Percentiles rank a stretch among this genome's conserved stretches.
phyloP scores from a whole-genome alignment of 352 stramenopile species.

The Pythium phragmiticola region DNA sequence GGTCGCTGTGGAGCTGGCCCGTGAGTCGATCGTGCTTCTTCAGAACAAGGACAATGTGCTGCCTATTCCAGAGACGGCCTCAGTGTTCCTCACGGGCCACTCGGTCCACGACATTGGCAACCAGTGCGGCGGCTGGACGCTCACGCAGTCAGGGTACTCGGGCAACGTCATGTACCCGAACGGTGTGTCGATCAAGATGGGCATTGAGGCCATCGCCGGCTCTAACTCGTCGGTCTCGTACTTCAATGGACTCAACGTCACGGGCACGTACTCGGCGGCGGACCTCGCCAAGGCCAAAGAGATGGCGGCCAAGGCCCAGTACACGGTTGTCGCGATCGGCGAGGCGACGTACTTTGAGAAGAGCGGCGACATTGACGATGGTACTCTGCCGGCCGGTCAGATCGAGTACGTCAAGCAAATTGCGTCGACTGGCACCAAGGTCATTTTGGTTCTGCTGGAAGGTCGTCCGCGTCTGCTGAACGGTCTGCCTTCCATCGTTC shows the following conservation, averaged over 20 bases:
- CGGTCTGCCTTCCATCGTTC: constrained; percentile 47
- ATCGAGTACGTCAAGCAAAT: constrained; percentile 73
- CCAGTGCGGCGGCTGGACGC: constrained; percentile 79
- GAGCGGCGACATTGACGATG: constrained; percentile 79
- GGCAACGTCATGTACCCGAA: constrained; percentile 63
- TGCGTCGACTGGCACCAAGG: constrained; percentile 58
- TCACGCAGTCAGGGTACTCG: constrained; percentile 84
- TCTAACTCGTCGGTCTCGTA: constrained; percentile 30
- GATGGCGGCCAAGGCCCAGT: constrained; percentile 41
- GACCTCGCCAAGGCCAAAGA: constrained; percentile 56
- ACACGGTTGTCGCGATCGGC: constrained; percentile 79
- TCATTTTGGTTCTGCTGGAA: constrained; percentile 81
- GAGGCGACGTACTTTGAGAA: constrained; percentile 85
- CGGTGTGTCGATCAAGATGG: constrained; percentile 59
- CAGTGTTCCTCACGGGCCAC: constrained; percentile 73
- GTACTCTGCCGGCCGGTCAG: constrained; percentile 61
- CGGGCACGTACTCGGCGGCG: constrained; percentile 46
- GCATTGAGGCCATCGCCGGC: constrained; percentile 39
- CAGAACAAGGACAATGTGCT: constrained; percentile 78
- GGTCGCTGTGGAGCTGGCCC: constrained; percentile 25
- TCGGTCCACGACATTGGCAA: constrained; percentile 69
- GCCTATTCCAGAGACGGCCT: constrained; percentile 34
- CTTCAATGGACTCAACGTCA: constrained; percentile 53
- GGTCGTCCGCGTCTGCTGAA: constrained; percentile 77
- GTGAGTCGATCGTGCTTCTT: constrained; percentile 64